Evolutionary conservation across 2,329 filamentous ascomycete species (phyloP), one percentile per base, ranked within the genome.

Genomic region (Ascochyta pisi): DNA sequence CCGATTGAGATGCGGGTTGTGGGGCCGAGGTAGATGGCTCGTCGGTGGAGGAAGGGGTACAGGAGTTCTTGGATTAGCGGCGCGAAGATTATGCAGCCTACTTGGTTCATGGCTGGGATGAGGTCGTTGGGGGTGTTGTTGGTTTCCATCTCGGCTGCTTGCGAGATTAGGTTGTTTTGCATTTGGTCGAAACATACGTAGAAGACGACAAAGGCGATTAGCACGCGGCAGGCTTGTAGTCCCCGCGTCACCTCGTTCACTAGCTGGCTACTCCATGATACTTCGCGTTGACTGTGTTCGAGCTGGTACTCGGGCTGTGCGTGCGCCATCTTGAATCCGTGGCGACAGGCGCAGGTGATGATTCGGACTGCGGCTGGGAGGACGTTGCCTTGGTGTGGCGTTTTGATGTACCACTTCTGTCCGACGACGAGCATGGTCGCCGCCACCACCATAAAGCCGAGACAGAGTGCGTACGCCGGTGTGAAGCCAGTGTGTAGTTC

Each of bases 401-500:
- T 46, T 16, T 60, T 57, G 42, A 62, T 60, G 34, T 62, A 70
- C 62, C 63, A 66, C 6, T 33, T 37, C 16, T 55, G 50, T 24
- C 71, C 69, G 6, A 70, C 49, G 35, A 85, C 57, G 4, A 86
- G 78, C 46, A 87, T 79, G 38, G 83, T 69, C 24, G 87, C 82
- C 35, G 86, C 85, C 13, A 88, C 71, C 52, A 83, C 76, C 76
- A 91, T 90, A 75, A 88, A 83, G 68, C 80, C 81, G 61, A 88
- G 83, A 44, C 84, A 83, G 34, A 89, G 73, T 15, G 87, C 74
- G 65, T 83, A 91, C 2, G 86, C 88, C 1, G 82, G 82, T 82
- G 87, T 84, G 75, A 90, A 92, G 4, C 86, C 86, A 54, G 86
- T 74, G 64, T 87, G 82, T 54, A 83, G 78, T 73, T 92, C 89